Percentiles rank a stretch among this genome's conserved stretches.
phyloP scores from a whole-genome alignment of 2,329 filamentous ascomycete genomes.

The Botrytis byssoidea region DNA sequence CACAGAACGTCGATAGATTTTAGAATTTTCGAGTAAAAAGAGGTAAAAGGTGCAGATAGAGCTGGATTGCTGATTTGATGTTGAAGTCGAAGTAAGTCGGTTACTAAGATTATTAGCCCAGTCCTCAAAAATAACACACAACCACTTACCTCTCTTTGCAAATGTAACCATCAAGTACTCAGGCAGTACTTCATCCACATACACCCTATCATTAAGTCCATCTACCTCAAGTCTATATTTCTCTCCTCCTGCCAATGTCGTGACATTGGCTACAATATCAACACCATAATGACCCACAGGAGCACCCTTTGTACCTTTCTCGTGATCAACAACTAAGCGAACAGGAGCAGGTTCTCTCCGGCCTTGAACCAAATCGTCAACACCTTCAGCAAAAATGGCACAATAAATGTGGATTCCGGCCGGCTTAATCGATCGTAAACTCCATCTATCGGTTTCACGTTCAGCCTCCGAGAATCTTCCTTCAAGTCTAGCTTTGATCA shows the following conservation, averaged over 20 bases:
- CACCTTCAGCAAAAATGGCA: slow-evolving; percentile 70
- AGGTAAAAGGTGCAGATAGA: slow-evolving; percentile 67
- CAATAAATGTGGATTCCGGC: slow-evolving; percentile 59
- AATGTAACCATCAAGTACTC: slow-evolving; percentile 74
- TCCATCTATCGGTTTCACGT: slow-evolving; percentile 78
- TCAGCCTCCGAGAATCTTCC: slow-evolving; percentile 80
- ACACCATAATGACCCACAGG: slow-evolving; percentile 67
- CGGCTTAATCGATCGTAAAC: slow-evolving; percentile 68
- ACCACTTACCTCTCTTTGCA: slow-evolving; percentile 64
- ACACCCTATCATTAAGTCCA: slow-evolving; percentile 69
- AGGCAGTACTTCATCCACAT: slow-evolving; percentile 68
- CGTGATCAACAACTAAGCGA: slow-evolving; percentile 70
- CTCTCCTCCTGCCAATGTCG: slow-evolving; percentile 49
- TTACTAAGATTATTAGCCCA: slow-evolving; percentile 54
- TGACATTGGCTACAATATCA: slow-evolving; percentile 67
- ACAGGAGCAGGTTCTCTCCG: slow-evolving; percentile 67
- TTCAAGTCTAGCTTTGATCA: slow-evolving; percentile 83
- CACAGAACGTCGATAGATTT: slow-evolving; percentile 64
- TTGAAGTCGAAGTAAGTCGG: slow-evolving; percentile 68
- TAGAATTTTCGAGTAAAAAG: slow-evolving; percentile 75
- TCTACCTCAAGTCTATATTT: slow-evolving; percentile 57
- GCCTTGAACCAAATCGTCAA: slow-evolving; percentile 60
- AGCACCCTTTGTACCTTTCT: slow-evolving; percentile 63
- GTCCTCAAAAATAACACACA: neutral
- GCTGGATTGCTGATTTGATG: slow-evolving; percentile 64